Evolutionary conservation across 306 rosid species (phyloP).

Genomic region (Cajanus cajan): DNA sequence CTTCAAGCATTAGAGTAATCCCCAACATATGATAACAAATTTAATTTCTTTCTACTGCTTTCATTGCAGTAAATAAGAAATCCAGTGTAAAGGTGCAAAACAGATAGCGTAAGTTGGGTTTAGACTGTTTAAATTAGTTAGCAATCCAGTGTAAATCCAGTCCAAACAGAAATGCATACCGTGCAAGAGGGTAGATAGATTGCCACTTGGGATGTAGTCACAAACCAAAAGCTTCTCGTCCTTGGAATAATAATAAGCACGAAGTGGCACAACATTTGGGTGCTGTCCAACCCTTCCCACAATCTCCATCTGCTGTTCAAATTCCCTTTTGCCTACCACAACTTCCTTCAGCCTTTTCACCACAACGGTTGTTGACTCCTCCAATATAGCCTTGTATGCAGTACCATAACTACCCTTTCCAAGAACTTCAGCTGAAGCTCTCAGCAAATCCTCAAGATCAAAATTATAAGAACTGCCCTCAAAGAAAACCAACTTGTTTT

Average conservation of each 20-base stretch:
- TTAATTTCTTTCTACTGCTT: neutral
- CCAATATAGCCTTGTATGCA: conserved; percentile 81
- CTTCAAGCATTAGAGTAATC: neutral
- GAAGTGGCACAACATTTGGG: conserved; percentile 70
- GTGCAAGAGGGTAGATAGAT: conserved; percentile 66
- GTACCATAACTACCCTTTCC: conserved; percentile 94
- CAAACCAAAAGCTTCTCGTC: conserved; percentile 87
- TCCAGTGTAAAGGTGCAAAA: neutral
- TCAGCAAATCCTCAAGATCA: conserved; percentile 81
- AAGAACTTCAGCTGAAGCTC: conserved; percentile 88
- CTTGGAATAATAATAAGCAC: conserved; percentile 87
- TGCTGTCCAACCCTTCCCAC: conserved; percentile 72
- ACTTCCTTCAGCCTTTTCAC: conserved; percentile 90
- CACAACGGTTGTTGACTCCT: conserved; percentile 80
- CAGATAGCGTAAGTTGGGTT: neutral
- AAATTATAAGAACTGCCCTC: conserved; percentile 82
- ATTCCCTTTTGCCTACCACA: conserved; percentile 68
- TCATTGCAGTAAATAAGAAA: neutral
- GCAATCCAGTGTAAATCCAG: no score
- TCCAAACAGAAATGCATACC: conserved; percentile 48
- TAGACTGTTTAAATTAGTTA: no score
- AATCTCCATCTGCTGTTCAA: conserved; percentile 82
- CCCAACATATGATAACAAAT: neutral
- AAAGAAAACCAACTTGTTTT: conserved; percentile 77
- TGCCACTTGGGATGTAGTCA: conserved; percentile 69